These are phyloP conservation scores for Blastocystis sp. DNA, from an alignment of 352 stramenopile genomes.

Conservation along the genomic window DNA sequence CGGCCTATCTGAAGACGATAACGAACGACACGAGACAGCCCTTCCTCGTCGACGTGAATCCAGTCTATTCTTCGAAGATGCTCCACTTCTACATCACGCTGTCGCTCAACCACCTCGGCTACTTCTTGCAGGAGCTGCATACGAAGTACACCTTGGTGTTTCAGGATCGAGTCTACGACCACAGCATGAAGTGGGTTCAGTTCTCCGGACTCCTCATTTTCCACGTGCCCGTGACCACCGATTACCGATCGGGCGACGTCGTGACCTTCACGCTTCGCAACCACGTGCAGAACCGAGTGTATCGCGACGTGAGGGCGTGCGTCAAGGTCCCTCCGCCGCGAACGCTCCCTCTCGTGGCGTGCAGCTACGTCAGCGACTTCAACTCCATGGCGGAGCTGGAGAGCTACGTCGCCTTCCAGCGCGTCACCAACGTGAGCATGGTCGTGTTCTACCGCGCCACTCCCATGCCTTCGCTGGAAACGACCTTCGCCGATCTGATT, in stretches of 20 bases:
- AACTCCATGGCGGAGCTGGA: slow-evolving; percentile 9
- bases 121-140: background rate
- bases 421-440: background rate
- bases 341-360: background rate
- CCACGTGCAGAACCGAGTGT: background rate
- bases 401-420: slow-evolving; percentile 11
- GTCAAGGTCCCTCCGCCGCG: background rate
- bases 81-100: slow-evolving; percentile 20
- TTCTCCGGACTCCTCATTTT: background rate
- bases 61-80: background rate
- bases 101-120: background rate
- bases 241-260: background rate
- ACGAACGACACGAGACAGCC: slow-evolving; percentile 3
- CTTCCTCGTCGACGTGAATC: slow-evolving; percentile 12
- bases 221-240: too few species aligned
- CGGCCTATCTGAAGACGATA: slow-evolving; percentile 14
- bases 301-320: slow-evolving; percentile 16
- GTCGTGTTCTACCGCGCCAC: slow-evolving; percentile 5
- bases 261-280: background rate
- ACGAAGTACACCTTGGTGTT: background rate
- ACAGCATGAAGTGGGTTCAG: background rate
- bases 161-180: background rate
- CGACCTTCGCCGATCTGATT: background rate
- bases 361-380: slow-evolving; percentile 21
- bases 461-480: background rate